These are phyloP conservation scores for Linnemannia zychae DNA, from an alignment of 192 early-diverging fungal genomes.

Conservation along the genomic window DNA sequence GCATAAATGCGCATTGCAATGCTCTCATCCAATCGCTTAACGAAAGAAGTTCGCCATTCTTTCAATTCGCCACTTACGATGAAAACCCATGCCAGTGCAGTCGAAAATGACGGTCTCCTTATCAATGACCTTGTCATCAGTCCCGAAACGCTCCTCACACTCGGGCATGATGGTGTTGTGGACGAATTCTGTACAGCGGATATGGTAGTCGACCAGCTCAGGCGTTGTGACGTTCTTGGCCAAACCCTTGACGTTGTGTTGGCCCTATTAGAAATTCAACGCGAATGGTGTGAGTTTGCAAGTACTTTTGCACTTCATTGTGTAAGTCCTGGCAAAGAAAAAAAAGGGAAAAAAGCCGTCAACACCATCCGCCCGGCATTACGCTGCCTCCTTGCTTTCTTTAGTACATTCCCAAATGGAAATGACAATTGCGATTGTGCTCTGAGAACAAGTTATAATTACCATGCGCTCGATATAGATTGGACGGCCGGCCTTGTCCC, in stretches of 20 bases:
- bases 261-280: slow-evolving; percentile 55
- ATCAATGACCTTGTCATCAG: slow-evolving; percentile 71
- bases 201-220: slow-evolving; percentile 77
- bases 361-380: background rate
- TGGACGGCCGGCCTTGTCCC: slow-evolving; percentile 90
- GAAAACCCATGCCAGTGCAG: slow-evolving; percentile 86
- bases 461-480: slow-evolving; percentile 95
- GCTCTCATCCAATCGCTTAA: background rate
- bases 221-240: slow-evolving; percentile 70
- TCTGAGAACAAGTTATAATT: slow-evolving; percentile 17
- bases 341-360: background rate
- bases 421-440: background rate
- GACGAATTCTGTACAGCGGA: slow-evolving; percentile 79
- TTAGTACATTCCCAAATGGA: background rate
- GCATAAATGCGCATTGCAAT: background rate
- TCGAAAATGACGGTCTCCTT: slow-evolving; percentile 93
- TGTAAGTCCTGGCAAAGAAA: background rate
- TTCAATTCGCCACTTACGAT: slow-evolving; percentile 66
- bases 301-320: background rate
- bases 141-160: slow-evolving; percentile 77
- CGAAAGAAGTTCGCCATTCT: background rate
- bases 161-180: slow-evolving; percentile 81
- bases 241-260: slow-evolving; percentile 75
- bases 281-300: background rate
- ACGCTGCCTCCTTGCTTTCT: background rate